phyloP scores from a whole-genome alignment of 495 filamentous ascomycete species.

The Aspergillus nanangensis region DNA sequence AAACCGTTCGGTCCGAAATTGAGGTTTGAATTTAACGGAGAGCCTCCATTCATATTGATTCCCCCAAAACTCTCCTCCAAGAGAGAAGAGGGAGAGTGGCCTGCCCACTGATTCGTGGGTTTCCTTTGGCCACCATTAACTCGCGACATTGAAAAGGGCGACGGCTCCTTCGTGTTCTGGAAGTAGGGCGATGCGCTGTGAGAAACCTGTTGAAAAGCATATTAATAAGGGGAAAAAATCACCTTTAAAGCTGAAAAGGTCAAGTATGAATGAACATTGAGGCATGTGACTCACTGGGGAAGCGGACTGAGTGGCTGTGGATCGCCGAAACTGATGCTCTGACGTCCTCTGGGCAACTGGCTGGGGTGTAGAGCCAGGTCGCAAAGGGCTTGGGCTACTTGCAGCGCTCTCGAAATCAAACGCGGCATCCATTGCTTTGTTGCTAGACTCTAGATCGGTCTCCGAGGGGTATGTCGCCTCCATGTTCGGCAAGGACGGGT shows the following conservation, averaged over 20 bases:
- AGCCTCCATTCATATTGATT: constrained; percentile 39
- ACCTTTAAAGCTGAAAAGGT: background rate
- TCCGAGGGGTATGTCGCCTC: constrained; percentile 28
- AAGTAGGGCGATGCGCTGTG: constrained; percentile 23
- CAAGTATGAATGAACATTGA: background rate
- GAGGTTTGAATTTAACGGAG: constrained; percentile 30
- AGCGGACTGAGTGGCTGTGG: constrained; percentile 14
- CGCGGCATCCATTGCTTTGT: constrained; percentile 58
- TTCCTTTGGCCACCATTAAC: constrained; percentile 40
- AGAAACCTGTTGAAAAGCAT: constrained; percentile 20
- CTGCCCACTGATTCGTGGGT: constrained; percentile 43
- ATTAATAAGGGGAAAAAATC: constrained; percentile 8
- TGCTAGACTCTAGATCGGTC: constrained; percentile 49
- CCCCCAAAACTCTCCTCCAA: constrained; percentile 41
- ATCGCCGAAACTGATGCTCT: constrained; percentile 26
- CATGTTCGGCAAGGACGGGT: constrained; percentile 31
- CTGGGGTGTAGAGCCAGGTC: constrained; percentile 24
- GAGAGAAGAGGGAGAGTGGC: constrained; percentile 50
- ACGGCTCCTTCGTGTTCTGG: constrained; percentile 41
- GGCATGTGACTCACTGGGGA: constrained; percentile 28
- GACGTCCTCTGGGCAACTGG: constrained; percentile 17
- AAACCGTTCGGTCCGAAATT: constrained; percentile 29
- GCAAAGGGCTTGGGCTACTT: constrained; percentile 57
- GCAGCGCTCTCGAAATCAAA: constrained; percentile 70
- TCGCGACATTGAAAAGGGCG: constrained; percentile 39